These are phyloP conservation scores for Beauveria rudraprayagi DNA, from an alignment of 2,329 filamentous ascomycete species.

Conservation along the genomic window DNA sequence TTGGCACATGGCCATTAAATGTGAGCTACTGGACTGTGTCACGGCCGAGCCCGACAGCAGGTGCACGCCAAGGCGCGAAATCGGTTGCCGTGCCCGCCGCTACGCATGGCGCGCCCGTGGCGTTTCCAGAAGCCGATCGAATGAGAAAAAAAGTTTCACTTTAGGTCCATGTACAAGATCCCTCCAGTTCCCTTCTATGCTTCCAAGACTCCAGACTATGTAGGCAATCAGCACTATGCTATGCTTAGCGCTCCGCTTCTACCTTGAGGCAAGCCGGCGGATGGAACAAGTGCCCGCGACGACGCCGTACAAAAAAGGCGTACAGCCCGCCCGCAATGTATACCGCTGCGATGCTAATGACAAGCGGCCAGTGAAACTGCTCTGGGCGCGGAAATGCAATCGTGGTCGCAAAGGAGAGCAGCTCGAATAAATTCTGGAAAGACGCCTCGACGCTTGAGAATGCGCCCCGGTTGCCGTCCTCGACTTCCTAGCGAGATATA, in stretches of 20 bases:
- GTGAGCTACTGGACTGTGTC: neutral
- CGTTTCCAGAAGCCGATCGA: neutral
- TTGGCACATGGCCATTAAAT: neutral
- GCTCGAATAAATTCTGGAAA: conserved; percentile 62
- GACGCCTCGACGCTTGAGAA: conserved; percentile 64
- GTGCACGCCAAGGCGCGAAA: neutral
- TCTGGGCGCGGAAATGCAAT: conserved; percentile 54
- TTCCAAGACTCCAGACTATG: neutral
- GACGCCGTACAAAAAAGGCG: conserved; percentile 22
- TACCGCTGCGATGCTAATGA: conserved; percentile 49
- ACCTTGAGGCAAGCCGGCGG: neutral
- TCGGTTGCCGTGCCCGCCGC: neutral
- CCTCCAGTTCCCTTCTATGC: neutral
- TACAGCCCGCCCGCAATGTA: conserved; percentile 22
- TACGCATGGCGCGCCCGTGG: neutral
- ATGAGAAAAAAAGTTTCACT: neutral
- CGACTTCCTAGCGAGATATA: conserved; percentile 37
- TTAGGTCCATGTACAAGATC: neutral
- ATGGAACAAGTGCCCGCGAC: conserved; percentile 28
- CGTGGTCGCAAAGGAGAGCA: conserved; percentile 57
- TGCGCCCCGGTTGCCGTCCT: conserved; percentile 48
- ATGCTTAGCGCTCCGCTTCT: neutral
- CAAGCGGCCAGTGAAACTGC: conserved; percentile 56
- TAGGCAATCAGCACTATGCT: neutral
- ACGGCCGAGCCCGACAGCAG: neutral